Evolutionary conservation across 2,329 filamentous ascomycete genomes (phyloP), one percentile per base, ranked within the genome.

Genomic region (Fusarium nematophilum): DNA sequence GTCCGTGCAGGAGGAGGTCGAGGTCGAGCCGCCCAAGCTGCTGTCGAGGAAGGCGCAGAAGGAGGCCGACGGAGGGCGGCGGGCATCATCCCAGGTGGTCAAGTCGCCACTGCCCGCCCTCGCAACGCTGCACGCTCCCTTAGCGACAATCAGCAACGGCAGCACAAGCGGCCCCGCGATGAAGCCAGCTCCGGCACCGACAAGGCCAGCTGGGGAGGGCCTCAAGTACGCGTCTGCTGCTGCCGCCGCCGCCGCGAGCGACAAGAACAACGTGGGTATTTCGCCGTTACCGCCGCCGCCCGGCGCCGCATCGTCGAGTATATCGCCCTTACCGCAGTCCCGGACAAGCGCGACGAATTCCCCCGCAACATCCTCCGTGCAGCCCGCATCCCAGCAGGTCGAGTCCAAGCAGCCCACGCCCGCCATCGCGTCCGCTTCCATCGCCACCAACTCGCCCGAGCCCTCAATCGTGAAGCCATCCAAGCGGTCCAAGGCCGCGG

Each of bases 191-290:
- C 89, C 92, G 14, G 78, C 93, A 68, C 95, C 95, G 1, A 88
- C 91, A 55, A 87, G 94, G 73, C 88, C 91, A 6, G 90, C 92
- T 4, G 93, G 93, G 40, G 94, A 98, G 74, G 92, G 91, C 2
- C 82, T 99, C 65, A 98, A 98, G 77, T 99, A 99, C 73, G 95
- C 95, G 37, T 98, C 95, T 30, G 95, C 95, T 0, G 95, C 95
- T 0, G 95, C 95, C 0, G 95, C 95, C 0, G 95, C 94, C 0
- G 94, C 95, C 1, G 92, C 93, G 38, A 93, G 87, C 74, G 93
- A 97, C 66, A 85, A 81, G 77, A 93, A 92, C 79, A 94, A 90
- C 72, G 90, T 98, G 25, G 95, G 95, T 21, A 97, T 99, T 71
- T 89, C 94, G 54, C 95, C 95, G 33, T 82, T 98, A 70, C 95